Conservation (phyloP, 2,329 filamentous ascomycete genomes). For the Akanthomyces muscarius region DNA sequence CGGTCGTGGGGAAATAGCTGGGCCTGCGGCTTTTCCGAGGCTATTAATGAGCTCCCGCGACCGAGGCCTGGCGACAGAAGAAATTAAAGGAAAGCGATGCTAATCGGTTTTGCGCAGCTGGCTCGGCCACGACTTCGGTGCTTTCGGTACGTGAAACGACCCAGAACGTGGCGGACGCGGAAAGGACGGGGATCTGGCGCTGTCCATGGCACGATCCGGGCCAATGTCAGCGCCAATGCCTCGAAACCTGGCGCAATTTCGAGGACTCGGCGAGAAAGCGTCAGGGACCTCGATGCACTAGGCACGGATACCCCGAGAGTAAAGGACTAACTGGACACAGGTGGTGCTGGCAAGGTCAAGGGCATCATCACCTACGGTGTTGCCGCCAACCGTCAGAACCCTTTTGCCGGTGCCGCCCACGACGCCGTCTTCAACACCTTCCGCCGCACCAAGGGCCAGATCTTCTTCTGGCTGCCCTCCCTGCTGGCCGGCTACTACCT, state of each 20-base stretch:
- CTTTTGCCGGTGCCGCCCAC: slow-evolving; percentile 71
- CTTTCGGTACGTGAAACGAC: slow-evolving; percentile 59
- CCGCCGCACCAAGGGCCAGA: slow-evolving; percentile 79
- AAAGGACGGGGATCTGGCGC: not conserved
- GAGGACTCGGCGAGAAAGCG: not conserved
- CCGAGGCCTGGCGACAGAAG: not conserved
- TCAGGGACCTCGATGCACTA: slow-evolving; percentile 14
- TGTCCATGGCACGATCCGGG: not conserved
- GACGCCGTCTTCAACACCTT: slow-evolving; percentile 94
- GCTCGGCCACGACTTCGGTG: slow-evolving; percentile 66
- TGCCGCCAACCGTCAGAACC: slow-evolving; percentile 83
- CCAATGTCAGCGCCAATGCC: slow-evolving; percentile 3
- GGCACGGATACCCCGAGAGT: slow-evolving; percentile 20
- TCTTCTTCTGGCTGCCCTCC: slow-evolving; percentile 83
- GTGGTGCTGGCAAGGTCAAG: slow-evolving; percentile 54
- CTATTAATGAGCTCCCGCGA: not conserved
- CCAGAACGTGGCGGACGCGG: not conserved
- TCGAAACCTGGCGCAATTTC: not conserved
- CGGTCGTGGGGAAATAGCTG: slow-evolving; percentile 17
- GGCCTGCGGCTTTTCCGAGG: slow-evolving; percentile 32
- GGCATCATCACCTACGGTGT: slow-evolving; percentile 69
- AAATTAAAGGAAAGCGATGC: slow-evolving; percentile 13
- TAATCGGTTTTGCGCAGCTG: slow-evolving; percentile 49
- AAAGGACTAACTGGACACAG: slow-evolving; percentile 33
- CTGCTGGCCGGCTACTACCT: slow-evolving; percentile 73